Percentiles rank a stretch among this genome's conserved stretches.
phyloP scores from a whole-genome alignment of 192 early-diverging fungal genomes.

The Allomyces macrogynus region DNA sequence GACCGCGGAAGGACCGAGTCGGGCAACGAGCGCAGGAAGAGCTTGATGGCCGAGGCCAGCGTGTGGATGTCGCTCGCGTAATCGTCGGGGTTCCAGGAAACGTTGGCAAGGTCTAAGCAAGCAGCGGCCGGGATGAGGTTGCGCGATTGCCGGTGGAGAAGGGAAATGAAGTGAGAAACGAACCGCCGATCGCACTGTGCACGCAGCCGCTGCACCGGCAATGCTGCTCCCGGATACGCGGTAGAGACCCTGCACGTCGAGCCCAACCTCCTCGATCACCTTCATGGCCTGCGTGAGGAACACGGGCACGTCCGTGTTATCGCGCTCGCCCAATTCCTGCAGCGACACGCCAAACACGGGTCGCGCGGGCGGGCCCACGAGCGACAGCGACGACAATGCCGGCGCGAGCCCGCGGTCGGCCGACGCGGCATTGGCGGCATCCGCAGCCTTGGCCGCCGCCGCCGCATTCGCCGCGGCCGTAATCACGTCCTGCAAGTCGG shows the following conservation, averaged over 20 bases:
- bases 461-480: slow-evolving; percentile 4
- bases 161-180: slow-evolving; percentile 1
- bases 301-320: slow-evolving; percentile 46
- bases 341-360: slow-evolving; percentile 71
- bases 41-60: slow-evolving; percentile 66
- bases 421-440: background rate
- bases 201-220: slow-evolving; percentile 50
- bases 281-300: slow-evolving; percentile 63
- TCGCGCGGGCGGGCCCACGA: slow-evolving; percentile 40
- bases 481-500: slow-evolving; percentile 24
- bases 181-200: slow-evolving; percentile 53
- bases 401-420: background rate
- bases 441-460: background rate
- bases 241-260: slow-evolving; percentile 71
- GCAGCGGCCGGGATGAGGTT: background rate
- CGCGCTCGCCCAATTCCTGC: slow-evolving; percentile 42
- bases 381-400: slow-evolving; percentile 28
- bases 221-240: slow-evolving; percentile 63
- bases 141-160: background rate
- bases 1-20: slow-evolving; percentile 57
- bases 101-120: background rate
- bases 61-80: slow-evolving; percentile 56
- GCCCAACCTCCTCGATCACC: slow-evolving; percentile 53
- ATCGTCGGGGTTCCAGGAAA: slow-evolving; percentile 27
- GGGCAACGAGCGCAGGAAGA: slow-evolving; percentile 88